Evolutionary conservation across 306 rosid genomes (phyloP).

Genomic region (Castanea sativa): DNA sequence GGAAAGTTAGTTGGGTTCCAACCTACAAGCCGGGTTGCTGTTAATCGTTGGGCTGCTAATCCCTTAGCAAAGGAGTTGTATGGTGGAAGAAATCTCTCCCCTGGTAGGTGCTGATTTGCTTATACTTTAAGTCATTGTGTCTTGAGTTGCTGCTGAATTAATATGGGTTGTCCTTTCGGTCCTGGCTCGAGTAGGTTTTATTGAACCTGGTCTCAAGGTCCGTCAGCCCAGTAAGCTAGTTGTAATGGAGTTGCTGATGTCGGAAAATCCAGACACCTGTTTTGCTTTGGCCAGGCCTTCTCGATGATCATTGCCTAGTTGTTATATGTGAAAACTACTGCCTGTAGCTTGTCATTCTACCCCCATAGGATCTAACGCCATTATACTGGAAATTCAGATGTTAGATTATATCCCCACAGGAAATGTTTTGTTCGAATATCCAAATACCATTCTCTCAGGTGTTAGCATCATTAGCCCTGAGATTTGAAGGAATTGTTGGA

Average conservation of each 20-base stretch:
- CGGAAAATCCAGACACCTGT: conserved; percentile 56
- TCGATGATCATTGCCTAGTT: conserved; percentile 20
- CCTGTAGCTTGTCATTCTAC: conserved; percentile 2
- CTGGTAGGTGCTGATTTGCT: conserved; percentile 46
- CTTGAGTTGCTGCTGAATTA: conserved; percentile 12
- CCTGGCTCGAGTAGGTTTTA: conserved; percentile 52
- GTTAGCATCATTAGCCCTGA: background rate
- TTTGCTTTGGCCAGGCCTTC: conserved; percentile 79
- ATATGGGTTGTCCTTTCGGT: conserved; percentile 1
- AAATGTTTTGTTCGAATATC: background rate
- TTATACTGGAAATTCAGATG: conserved; percentile 5
- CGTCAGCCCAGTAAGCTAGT: conserved; percentile 47
- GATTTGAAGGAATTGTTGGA: conserved; percentile 14
- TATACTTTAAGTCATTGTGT: conserved; percentile 4
- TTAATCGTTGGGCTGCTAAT: conserved; percentile 80
- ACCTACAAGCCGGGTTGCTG: conserved; percentile 86
- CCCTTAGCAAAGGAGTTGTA: conserved; percentile 85
- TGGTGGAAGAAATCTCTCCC: conserved; percentile 75
- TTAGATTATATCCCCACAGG: background rate
- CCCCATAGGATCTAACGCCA: conserved; percentile 8
- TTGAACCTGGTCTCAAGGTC: conserved; percentile 72
- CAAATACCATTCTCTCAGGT: conserved; percentile 3
- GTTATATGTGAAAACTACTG: background rate
- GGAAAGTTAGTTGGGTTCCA: conserved; percentile 82
- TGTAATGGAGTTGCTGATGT: conserved; percentile 78